phyloP scores from a whole-genome alignment of 176 grass and related monocot species.

The Oryza glaberrima region DNA sequence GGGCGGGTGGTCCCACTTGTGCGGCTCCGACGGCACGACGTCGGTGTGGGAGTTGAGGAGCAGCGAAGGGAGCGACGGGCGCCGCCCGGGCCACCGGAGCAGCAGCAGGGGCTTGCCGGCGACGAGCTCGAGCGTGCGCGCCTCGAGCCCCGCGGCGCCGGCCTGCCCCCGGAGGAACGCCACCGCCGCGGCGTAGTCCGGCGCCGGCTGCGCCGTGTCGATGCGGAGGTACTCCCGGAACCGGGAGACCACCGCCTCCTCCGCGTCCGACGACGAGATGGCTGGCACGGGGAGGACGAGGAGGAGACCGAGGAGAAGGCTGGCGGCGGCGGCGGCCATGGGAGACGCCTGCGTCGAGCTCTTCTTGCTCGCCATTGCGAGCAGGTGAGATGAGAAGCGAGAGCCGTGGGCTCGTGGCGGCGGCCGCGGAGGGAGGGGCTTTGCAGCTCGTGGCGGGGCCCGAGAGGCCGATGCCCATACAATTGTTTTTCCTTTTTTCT shows the following conservation, averaged over 20 bases:
- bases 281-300: conserved; percentile 33
- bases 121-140: conserved; percentile 64
- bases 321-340: conserved; percentile 31
- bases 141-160: conserved; percentile 56
- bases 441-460: too few species aligned
- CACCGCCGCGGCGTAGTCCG: conserved; percentile 71
- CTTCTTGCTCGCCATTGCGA: conserved; percentile 4
- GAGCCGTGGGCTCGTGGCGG: neutral
- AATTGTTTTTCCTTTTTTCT: too few species aligned
- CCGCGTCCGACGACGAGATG: conserved; percentile 48
- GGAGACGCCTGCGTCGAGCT: neutral
- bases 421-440: too few species aligned
- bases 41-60: conserved; percentile 98
- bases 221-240: conserved; percentile 98
- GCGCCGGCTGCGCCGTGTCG: conserved; percentile 82
- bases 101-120: conserved; percentile 79
- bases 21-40: conserved; percentile 83
- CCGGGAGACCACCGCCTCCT: conserved; percentile 56
- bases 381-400: neutral
- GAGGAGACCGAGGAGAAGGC: conserved; percentile 23
- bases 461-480: too few species aligned
- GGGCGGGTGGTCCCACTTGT: conserved; percentile 86
- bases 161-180: conserved; percentile 66
- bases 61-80: conserved; percentile 61
- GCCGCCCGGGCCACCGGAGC: conserved; percentile 76